phyloP scores from a whole-genome alignment of 208 protist genomes.

The Leishmania martiniquensis region DNA sequence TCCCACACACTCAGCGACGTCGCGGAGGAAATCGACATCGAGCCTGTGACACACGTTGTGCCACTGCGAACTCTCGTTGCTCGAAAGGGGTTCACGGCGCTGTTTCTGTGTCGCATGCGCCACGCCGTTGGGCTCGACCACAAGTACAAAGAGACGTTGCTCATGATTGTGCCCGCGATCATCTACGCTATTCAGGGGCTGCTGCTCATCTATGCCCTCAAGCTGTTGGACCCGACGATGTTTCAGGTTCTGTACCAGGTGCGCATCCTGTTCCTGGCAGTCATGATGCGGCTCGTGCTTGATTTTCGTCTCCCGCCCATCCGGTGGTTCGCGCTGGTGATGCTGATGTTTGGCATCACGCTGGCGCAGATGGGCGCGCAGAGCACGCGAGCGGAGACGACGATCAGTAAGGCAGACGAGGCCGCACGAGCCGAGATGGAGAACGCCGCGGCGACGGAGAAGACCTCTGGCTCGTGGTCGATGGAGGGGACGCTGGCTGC shows the following conservation, averaged over 20 bases:
- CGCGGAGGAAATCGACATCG: neutral
- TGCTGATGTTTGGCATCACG: constrained; percentile 43
- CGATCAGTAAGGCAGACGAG: neutral
- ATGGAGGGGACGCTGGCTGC: constrained; percentile 41
- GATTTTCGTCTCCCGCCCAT: constrained; percentile 31
- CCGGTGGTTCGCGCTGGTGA: constrained; percentile 55
- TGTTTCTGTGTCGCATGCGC: constrained; percentile 16
- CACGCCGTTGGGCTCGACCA: constrained; percentile 20
- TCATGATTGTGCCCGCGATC: constrained; percentile 56
- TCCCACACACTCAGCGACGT: neutral
- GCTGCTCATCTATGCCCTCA: constrained; percentile 45
- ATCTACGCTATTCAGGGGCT: constrained; percentile 65
- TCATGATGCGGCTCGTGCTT: constrained; percentile 43
- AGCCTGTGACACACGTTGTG: neutral
- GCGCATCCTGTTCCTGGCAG: constrained; percentile 56
- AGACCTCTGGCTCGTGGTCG: constrained; percentile 20
- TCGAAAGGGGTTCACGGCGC: neutral
- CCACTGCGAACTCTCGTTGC: neutral
- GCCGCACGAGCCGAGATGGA: neutral
- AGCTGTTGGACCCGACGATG: constrained; percentile 52
- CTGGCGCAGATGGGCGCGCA: constrained; percentile 43
- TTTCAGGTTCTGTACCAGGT: constrained; percentile 71
- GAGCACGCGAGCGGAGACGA: constrained; percentile 13
- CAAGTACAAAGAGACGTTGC: constrained; percentile 37
- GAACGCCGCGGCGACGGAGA: neutral